Percentiles rank a stretch among this genome's conserved stretches.
Evolutionary conservation across 208 protist genomes (phyloP).

Genomic region (Trypanosoma theileri): DNA sequence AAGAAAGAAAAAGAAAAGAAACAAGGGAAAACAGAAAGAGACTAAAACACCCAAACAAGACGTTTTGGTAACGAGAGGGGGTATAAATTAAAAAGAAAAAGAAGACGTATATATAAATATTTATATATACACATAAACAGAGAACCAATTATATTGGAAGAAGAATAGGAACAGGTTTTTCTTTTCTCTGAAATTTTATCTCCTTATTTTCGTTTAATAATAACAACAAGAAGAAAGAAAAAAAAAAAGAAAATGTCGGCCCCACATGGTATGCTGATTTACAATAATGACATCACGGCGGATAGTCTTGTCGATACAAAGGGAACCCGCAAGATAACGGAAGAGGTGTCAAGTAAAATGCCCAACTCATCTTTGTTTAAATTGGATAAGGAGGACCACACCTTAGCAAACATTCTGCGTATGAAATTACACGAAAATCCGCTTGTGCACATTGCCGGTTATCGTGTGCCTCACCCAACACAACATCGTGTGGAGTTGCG

Average conservation of each 20-base stretch:
- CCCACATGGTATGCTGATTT: conserved; percentile 90
- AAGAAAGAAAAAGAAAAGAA: neutral
- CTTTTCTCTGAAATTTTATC: no score
- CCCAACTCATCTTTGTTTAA: conserved; percentile 89
- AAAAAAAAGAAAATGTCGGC: conserved; percentile 44
- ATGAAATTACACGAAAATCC: conserved; percentile 86
- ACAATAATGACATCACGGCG: conserved; percentile 89
- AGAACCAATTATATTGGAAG: no score
- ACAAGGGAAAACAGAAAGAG: neutral
- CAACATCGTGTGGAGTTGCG: conserved; percentile 87
- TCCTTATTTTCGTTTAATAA: neutral
- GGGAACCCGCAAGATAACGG: conserved; percentile 78
- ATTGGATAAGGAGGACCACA: conserved; percentile 91
- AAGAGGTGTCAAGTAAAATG: conserved; percentile 76
- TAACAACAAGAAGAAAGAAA: neutral
- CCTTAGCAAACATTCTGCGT: conserved; percentile 83
- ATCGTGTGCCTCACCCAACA: conserved; percentile 89
- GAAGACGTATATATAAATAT: neutral
- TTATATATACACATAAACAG: no score
- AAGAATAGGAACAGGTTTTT: neutral
- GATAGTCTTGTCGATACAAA: conserved; percentile 87
- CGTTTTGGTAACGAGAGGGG: no score
- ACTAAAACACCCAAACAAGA: no score
- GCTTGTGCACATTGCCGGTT: conserved; percentile 84
- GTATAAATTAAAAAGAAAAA: no score